Conservation (phyloP, 2,329 filamentous ascomycete genomes). For the Phialophora tarda region DNA sequence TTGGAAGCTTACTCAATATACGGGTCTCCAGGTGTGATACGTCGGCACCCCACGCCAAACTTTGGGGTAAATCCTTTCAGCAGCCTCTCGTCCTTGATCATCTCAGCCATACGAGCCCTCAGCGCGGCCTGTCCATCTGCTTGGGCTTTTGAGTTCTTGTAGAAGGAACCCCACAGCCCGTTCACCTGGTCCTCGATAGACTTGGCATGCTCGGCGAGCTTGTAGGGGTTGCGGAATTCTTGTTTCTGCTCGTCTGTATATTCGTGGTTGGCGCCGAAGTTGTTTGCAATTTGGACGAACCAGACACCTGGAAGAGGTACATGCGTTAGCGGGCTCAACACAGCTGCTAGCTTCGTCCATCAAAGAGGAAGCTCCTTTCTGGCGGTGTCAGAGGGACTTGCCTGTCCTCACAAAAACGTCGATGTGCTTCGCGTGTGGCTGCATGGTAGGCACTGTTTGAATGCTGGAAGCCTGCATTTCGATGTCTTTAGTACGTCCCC, state of each 20-base stretch:
- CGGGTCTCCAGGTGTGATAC: slow-evolving; percentile 58
- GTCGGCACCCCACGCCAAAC: slow-evolving; percentile 53
- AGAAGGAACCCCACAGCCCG: slow-evolving; percentile 55
- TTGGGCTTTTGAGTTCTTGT: slow-evolving; percentile 51
- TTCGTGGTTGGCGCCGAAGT: slow-evolving; percentile 53
- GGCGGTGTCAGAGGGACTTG: background rate
- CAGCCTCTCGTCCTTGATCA: slow-evolving; percentile 58
- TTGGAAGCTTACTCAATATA: slow-evolving; percentile 49
- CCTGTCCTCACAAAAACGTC: slow-evolving; percentile 56
- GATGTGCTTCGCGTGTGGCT: slow-evolving; percentile 53
- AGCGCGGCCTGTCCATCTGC: slow-evolving; percentile 48
- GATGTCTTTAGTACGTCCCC: background rate
- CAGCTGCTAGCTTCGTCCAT: background rate
- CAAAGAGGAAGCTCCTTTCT: background rate
- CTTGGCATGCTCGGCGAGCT: slow-evolving; percentile 53
- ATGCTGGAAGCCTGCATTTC: slow-evolving; percentile 45
- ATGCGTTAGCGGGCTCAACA: background rate
- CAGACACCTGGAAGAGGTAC: slow-evolving; percentile 36
- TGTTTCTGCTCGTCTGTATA: slow-evolving; percentile 51
- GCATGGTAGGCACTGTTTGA: slow-evolving; percentile 56
- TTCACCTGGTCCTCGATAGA: slow-evolving; percentile 56
- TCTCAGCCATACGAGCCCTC: slow-evolving; percentile 54
- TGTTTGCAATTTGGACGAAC: slow-evolving; percentile 53
- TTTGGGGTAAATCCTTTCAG: slow-evolving; percentile 56
- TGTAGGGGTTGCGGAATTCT: slow-evolving; percentile 49